phyloP scores from a whole-genome alignment of 2,329 filamentous ascomycete genomes.

The Rasamsonia emersonii region DNA sequence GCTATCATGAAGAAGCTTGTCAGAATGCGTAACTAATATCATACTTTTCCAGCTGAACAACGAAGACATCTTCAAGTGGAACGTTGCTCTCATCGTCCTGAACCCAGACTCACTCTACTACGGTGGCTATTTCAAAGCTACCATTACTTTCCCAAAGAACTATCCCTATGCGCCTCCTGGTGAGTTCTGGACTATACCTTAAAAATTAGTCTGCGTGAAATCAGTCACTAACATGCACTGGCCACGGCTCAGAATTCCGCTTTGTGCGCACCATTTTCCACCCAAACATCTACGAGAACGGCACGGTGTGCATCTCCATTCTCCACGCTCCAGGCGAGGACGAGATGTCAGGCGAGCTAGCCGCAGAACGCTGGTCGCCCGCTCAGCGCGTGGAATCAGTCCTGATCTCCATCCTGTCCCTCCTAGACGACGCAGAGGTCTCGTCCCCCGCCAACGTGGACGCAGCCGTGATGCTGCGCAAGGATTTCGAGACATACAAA shows the following conservation, averaged over 20 bases:
- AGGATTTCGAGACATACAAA: conserved; percentile 62
- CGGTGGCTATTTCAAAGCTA: conserved; percentile 83
- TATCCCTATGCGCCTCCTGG: conserved; percentile 81
- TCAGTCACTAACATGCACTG: not conserved
- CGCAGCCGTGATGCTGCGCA: conserved; percentile 76
- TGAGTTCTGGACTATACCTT: conserved; percentile 20
- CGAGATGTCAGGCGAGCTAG: conserved; percentile 79
- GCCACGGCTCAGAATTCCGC: conserved; percentile 56
- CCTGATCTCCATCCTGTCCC: conserved; percentile 79
- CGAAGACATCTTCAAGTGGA: conserved; percentile 81
- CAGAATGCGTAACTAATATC: too few relatives aligned
- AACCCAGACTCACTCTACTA: conserved; percentile 89
- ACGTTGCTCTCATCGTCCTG: conserved; percentile 79
- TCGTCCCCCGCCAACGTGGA: conserved; percentile 93
- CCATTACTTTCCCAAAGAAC: conserved; percentile 78
- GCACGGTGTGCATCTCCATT: conserved; percentile 91
- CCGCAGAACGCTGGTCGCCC: conserved; percentile 88
- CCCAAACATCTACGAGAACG: conserved; percentile 88
- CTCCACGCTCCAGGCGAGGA: conserved; percentile 88
- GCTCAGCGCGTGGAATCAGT: conserved; percentile 92
- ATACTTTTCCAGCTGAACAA: conserved; percentile 70
- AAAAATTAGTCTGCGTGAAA: not conserved
- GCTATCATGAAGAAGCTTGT: too few relatives aligned
- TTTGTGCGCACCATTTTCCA: conserved; percentile 77
- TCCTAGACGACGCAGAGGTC: conserved; percentile 90